Base-by-base conservation (phyloP, 1,284 basidiomycete species). In the Termitomyces sp. region DNA sequence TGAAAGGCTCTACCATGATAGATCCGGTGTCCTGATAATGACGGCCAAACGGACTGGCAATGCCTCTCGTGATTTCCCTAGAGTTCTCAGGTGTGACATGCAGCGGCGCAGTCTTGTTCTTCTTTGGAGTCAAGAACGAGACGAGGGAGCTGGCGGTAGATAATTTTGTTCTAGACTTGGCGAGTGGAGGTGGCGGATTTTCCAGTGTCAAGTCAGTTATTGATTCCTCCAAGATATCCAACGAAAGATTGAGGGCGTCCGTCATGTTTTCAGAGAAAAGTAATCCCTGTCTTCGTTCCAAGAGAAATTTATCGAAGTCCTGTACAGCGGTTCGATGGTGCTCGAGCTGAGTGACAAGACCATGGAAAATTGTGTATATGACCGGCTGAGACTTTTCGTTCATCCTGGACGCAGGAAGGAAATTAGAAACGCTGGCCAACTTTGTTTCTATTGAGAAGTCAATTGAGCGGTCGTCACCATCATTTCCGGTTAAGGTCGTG, bases 201-300 rank as follows among this genome's bases (percentile, higher is more conserved):
- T 68, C 67, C 30, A 61, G 63, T 40, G 65, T 54, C 28, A 62
- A 54, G 39, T 62, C 48, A 38, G 63, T 61, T n/a, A 64, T 63
- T 3, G 70, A 61, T 50, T 83, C 78, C 31, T 76, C 73, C 5
- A 69, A 72, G 28, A 87, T 70, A 57, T 91, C 88, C 52, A 92
- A 71, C 36, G 79, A 80, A 43, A 91, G 75, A 45, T 77, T 88
- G 61, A 98, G 76, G 1, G 94, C 95, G 64, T 98, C 96, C 17
- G 87, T 91, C 31, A 98, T 73, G 66, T 96, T 95, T 70, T 98
- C 95, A 1, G 90, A 90, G 69, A 96, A 97, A 24, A 97, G 74
- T 17, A 99, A 74, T 2, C 95, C 94, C 65, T 90, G 88, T 36
- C 96, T 79, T 28, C 96, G 83, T 70, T 98, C 94, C 1, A 83